Evolutionary conservation across 345 rosid genomes (phyloP), one percentile per base, ranked within the genome.

Genomic region (Brassica carinata): DNA sequence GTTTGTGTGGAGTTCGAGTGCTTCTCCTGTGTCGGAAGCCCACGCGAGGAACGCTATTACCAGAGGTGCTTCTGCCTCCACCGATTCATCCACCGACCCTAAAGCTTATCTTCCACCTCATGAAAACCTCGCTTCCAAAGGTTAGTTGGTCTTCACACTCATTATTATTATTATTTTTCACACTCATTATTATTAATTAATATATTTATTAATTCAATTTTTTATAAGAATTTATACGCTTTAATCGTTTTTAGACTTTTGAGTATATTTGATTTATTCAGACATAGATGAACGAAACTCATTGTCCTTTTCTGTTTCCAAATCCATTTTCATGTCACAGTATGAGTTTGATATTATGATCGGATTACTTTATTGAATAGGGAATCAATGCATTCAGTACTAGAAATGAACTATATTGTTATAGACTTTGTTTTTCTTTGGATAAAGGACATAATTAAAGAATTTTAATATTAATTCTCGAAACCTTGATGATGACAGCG

Each of bases 1-100:
- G 97, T 92, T 89, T 4, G 95, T 88, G 23, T 90, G 97, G 97
- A 92, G 94, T 85, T 88, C 97, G 4, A 90, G 89, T 76, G 87
- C 92, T 11, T 90, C 97, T 27, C 97, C 97, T 0, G 90, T 85
- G 18, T 90, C 97, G 0, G 95, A 92, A 83, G 91, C 86, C 13
- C 87, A 91, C 76, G 71, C 77, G 11, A 87, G 85, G 63, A 86
- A 86, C 51, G 91, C 88, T 13, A 87, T 88, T 15, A 85, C 88
- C 18, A 83, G 85, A 74, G 88, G 82, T 59, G 82, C 81, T 53
- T 87, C 90, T 58, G 83, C 81, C 59, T 87, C 90, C 40, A 74
- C 88, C 26, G 91, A 89, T 64, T 77, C 83, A 26, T 74, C 58
- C 14, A 38, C 71, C 13, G 85, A 87, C 19, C 9, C 85, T 27